Evolutionary conservation across 176 grass and related monocot genomes (phyloP), one percentile per base, ranked within the genome.

Genomic region (Eleusine coracana): DNA sequence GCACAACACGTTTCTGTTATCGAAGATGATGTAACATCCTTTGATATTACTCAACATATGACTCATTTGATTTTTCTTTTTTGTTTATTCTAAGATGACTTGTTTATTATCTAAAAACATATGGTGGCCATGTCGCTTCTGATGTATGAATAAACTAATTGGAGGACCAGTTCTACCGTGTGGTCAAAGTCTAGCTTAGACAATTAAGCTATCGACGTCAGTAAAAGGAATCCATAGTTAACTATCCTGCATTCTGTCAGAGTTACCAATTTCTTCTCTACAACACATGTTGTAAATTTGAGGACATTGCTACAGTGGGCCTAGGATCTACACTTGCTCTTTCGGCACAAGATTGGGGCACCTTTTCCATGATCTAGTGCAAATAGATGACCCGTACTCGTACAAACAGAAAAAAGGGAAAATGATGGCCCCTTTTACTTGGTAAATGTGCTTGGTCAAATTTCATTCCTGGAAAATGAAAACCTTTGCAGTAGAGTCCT

Each of bases 341-440:
- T 78, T 90, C 61, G 23, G 88, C 79, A 86, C 17, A 83, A 90
- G 23, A 78, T 73, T 66, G 39, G 68, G 62, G 27, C 61, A 60
- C 52, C 31, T 78, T 78, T 86, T 86, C 48, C 39, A 78, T 61
- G 58, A 68, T 68, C 66, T 27, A 66, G 52, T 45, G 71, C 48
- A 73, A 81, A 73, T 13, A 72, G 68, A 78, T 86, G 78, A 67
- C 31, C 73, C 82, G 83, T 60, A 73, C 66, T 68, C 34, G 66
- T 77, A 7, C 59, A 77, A 82, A 60, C 73, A 59, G 23, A 49
- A 84, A 65, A 76, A 79, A 71, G 21, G 66, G n/a, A 29, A 27
- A 81, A 82, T 20, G 68, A 41, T 77, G 17, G 18, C 18, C 13
- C 66, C 46, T 59, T 79, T 77, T 40, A 73, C 78, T 66, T 7